Conservation (phyloP, 2,329 filamentous ascomycete genomes). For the Bretziella fagacearum region DNA sequence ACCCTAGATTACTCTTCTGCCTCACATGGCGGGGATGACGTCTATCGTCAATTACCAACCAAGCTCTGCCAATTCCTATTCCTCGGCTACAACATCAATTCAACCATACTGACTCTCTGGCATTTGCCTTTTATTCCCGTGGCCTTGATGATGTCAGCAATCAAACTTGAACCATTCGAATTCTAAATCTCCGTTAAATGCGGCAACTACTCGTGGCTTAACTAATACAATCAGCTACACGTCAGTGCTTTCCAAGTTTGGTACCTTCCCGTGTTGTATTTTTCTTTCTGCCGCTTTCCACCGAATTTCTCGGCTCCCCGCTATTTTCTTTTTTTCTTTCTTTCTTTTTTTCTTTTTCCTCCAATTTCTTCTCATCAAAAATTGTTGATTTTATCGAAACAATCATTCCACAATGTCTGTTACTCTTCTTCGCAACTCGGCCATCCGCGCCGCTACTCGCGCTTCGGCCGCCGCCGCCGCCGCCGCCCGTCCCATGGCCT, state of each 20-base stretch:
- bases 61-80: background rate
- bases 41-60: background rate
- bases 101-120: too few relatives aligned
- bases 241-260: background rate
- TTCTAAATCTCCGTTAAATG: background rate
- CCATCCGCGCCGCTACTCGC: constrained; percentile 54
- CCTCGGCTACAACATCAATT: too few relatives aligned
- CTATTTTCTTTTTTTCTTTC: background rate
- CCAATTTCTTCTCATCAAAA: constrained; percentile 1
- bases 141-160: background rate
- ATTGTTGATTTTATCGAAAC: background rate
- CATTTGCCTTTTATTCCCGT: too few relatives aligned
- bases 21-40: background rate
- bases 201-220: background rate
- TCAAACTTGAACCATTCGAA: background rate
- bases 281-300: background rate
- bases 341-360: background rate
- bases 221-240: background rate
- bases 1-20: background rate
- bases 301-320: background rate
- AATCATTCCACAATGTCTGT: constrained; percentile 48
- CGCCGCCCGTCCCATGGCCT: constrained; percentile 46
- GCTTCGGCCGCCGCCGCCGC: constrained; percentile 46
- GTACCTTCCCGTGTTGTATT: background rate
- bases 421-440: constrained; percentile 54